A percentile compares a stretch with the other conserved stretches of the same genome.
phyloP scores from a whole-genome alignment of 75 land plant species.

The Azolla pinnata region DNA sequence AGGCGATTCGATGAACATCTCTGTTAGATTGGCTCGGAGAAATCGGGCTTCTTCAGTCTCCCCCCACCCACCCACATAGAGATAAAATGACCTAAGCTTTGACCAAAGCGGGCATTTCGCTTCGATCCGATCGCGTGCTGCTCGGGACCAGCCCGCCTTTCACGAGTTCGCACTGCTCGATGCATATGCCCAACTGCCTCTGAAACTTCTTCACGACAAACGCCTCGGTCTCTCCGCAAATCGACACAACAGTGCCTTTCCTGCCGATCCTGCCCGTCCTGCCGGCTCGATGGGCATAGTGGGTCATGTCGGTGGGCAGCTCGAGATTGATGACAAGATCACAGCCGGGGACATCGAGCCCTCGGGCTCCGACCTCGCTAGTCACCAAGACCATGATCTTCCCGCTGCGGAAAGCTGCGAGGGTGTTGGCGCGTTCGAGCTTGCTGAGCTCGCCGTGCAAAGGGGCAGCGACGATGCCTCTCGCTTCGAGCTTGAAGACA shows the following conservation, averaged over 20 bases:
- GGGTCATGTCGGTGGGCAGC: slow-evolving; percentile 83
- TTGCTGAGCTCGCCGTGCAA: slow-evolving; percentile 83
- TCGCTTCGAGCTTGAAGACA: slow-evolving; percentile 77
- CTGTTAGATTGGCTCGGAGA: too few species aligned
- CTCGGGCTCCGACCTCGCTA: slow-evolving; percentile 91
- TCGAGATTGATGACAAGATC: slow-evolving; percentile 90
- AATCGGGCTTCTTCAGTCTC: too few species aligned
- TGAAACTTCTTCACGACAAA: slow-evolving; percentile 78
- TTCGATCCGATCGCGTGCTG: background rate
- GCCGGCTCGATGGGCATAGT: slow-evolving; percentile 96
- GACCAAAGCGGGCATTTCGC: background rate
- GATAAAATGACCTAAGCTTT: background rate
- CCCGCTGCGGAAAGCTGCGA: slow-evolving; percentile 67
- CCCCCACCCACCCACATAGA: too few species aligned
- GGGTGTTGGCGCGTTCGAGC: slow-evolving; percentile 51
- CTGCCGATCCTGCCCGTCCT: slow-evolving; percentile 85
- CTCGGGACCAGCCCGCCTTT: slow-evolving; percentile 29
- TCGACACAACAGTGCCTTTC: slow-evolving; percentile 61
- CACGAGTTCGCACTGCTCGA: slow-evolving; percentile 49
- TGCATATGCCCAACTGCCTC: slow-evolving; percentile 58
- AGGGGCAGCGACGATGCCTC: slow-evolving; percentile 64
- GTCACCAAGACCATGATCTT: slow-evolving; percentile 71
- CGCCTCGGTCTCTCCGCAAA: slow-evolving; percentile 75
- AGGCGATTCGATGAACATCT: too few species aligned
- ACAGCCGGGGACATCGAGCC: slow-evolving; percentile 77